A percentile compares a stretch with the other conserved stretches of the same genome.
Evolutionary conservation across 805 yeast species (phyloP).

Genomic region (Yarrowia porcina): DNA sequence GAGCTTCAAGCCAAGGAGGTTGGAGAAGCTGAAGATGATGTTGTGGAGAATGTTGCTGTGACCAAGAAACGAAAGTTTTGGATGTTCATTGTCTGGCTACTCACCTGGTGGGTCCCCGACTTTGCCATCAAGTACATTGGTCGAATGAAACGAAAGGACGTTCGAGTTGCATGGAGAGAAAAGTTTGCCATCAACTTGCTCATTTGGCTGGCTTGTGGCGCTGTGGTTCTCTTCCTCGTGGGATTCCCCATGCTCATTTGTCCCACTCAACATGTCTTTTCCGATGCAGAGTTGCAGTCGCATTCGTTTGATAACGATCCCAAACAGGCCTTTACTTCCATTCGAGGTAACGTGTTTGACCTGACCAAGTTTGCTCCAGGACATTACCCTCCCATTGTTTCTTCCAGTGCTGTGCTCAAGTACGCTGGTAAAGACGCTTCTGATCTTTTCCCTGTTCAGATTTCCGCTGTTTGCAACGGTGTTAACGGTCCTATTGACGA

Average conservation of each 20-base stretch:
- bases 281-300: conserved; percentile 37
- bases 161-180: conserved; percentile 45
- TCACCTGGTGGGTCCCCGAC: conserved; percentile 45
- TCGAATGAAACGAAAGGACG: conserved; percentile 38
- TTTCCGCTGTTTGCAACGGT: conserved; percentile 43
- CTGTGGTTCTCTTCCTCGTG: conserved; percentile 37
- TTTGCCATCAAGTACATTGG: conserved; percentile 36
- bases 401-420: conserved; percentile 37
- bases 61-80: conserved; percentile 39
- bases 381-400: conserved; percentile 42
- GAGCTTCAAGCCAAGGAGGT: conserved; percentile 35
- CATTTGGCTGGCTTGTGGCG: conserved; percentile 42
- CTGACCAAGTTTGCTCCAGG: conserved; percentile 40
- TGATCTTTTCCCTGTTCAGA: conserved; percentile 42
- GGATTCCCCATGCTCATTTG: conserved; percentile 44
- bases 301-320: conserved; percentile 36
- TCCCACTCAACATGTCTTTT: conserved; percentile 42
- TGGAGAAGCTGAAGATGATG: conserved; percentile 38
- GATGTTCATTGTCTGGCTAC: conserved; percentile 40
- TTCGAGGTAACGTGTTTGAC: conserved; percentile 43
- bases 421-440: conserved; percentile 42
- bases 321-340: conserved; percentile 38
- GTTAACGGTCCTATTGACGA: conserved; percentile 38
- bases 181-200: conserved; percentile 44
- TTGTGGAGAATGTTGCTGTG: conserved; percentile 35